Base-by-base conservation (phyloP, 805 yeast species). In the Clavispora santaluciae region DNA sequence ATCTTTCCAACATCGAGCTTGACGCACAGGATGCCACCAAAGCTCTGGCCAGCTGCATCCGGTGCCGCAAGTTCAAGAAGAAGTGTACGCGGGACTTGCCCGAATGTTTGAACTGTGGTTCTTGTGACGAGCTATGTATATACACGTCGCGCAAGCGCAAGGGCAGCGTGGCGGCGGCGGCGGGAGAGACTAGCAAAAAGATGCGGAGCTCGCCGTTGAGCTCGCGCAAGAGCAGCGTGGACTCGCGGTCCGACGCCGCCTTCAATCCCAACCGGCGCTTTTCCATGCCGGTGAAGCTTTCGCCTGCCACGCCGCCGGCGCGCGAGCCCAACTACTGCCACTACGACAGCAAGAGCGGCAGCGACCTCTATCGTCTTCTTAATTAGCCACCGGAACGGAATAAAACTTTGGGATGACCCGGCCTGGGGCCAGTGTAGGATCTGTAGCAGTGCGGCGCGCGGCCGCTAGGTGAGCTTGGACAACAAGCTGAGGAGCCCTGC, bases 61-160 rank as follows among this genome's bases (percentile, higher is more conserved):
- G 66, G n/a, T 62, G 67, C 41, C 58, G 64, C 10, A 54, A 57
- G 35, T 56, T 50, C 40, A 61, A 61, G 38, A 57, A 59, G 42
- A 61, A 55, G 39, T 62, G 67, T 44, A 53, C 64, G 6, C 47
- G 67, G 17, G 50, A 46, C 13, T 45, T 60, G 4, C 67, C 67
- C 3, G 67, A 62, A 39, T 62, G 67, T 40, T 37, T 50, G 20
- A 59, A 57, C 40, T 62, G 67, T 37, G 42, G 43, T 12, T 49
- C 54, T 8, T 59, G 66, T 9, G 66, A 61, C 16, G 63, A 60
- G 29, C 39, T 60, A 21, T 62, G 67, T 39, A 43, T 48, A 11
- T 62, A 62, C 38, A 33, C 46, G 16, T 56, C 59, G 4, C 41
- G 60, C 42, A 48, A 59, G 45, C 42, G 42, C 24, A 45, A 46